phyloP scores from a whole-genome alignment of 129 eudicot species.

The Centrapalus pauciflorus region DNA sequence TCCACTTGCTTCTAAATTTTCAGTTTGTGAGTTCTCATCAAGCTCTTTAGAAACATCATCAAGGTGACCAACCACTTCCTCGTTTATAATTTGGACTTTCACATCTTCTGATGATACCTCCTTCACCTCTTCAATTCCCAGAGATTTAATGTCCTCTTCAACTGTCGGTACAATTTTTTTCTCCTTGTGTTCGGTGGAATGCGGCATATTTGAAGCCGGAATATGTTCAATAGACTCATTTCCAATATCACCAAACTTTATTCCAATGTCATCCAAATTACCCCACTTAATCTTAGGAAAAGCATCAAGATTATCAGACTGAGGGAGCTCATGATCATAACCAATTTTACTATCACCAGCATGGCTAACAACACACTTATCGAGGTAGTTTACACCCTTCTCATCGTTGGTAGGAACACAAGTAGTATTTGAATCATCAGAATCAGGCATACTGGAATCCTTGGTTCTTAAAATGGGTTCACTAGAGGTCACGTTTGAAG shows the following conservation, averaged over 20 bases:
- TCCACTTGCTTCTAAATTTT: constrained; percentile 24
- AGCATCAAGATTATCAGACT: constrained; percentile 31
- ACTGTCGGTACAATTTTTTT: constrained; percentile 22
- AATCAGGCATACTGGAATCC: constrained; percentile 15
- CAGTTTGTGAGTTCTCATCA: constrained; percentile 11
- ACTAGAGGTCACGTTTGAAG: constrained; percentile 14
- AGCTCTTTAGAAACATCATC: constrained; percentile 17
- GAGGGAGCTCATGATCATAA: constrained; percentile 21
- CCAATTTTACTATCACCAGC: constrained; percentile 19
- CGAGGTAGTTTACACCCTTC: constrained; percentile 33
- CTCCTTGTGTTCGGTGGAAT: constrained; percentile 25
- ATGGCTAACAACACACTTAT: constrained; percentile 52
- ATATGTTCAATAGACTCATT: constrained; percentile 25
- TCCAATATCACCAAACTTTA: constrained; percentile 45
- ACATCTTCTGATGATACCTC: constrained; percentile 45
- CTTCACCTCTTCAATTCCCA: constrained; percentile 44
- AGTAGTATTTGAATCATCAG: constrained; percentile 13
- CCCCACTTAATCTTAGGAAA: constrained; percentile 75
- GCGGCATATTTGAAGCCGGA: constrained; percentile 20
- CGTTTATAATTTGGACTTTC: constrained; percentile 29
- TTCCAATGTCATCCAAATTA: constrained; percentile 66
- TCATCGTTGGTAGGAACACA: constrained; percentile 23
- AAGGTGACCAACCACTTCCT: constrained; percentile 32
- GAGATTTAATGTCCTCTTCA: constrained; percentile 21
- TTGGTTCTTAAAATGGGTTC: constrained; percentile 21